Evolutionary conservation across 352 stramenopile genomes (phyloP), one percentile per base, ranked within the genome.

Genomic region (Halophytophthora polymorphica): DNA sequence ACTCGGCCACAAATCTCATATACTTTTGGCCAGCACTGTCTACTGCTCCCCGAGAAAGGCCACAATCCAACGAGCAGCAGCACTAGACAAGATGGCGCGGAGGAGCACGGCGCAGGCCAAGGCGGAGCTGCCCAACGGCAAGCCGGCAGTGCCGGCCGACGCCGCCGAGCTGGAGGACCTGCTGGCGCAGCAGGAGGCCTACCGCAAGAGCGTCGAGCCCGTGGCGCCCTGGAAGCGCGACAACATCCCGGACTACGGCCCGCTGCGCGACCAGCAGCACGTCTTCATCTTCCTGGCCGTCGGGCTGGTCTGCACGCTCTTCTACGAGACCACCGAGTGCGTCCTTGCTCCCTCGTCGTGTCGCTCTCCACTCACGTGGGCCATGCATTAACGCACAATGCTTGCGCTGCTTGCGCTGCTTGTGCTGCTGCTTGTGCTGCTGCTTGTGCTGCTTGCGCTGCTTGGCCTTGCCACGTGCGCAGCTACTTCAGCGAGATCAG

Each of bases 171-270:
- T 77, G 17, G 47, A 61, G 10, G 69, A 83, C 35, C 71, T 74
- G 37, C 46, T 74, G 47, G 63, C 58, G 14, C 52, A 70, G 29
- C 69, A 87, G 33, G 77, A 77, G 19, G 75, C 72, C 21, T 85
- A 77, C 46, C 69, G 68, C 44, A 86, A 82, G 60, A 47, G 75
- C 21, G 80, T 88, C 40, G 83, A 93, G 53, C 81, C 81, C 3
- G 77, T 93, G 31, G 80, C 83, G 45, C 83, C 83, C 5, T 93
- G 83, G 83, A 89, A 91, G 23, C 77, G 78, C 34, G 59, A 77
- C 25, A 67, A 86, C 53, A 93, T 93, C 49, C 83, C 83, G 6
- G 83, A 93, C 60, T 87, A 85, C 52, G 83, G 83, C 0, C 80
- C 78, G 18, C 63, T 91, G 15, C 42, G 77, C 23, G 79, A 93